Evolutionary conservation across 768 basidiomycete species (phyloP).

Genomic region (Xerocomellus chrysenteron): DNA sequence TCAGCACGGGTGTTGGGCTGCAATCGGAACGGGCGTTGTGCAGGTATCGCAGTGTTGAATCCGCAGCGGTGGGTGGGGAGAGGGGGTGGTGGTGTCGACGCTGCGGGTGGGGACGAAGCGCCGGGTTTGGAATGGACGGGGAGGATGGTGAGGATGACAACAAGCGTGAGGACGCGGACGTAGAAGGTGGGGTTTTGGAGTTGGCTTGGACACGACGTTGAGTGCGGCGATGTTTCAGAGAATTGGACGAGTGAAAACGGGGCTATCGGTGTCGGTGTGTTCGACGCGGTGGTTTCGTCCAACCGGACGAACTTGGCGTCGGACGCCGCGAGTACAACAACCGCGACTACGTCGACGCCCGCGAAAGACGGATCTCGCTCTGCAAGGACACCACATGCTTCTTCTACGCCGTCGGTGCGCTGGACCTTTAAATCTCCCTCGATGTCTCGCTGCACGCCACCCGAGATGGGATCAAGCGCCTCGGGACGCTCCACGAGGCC

Average conservation of each 20-base stretch:
- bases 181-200: not conserved
- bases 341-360: not conserved
- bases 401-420: slow-evolving; percentile 13
- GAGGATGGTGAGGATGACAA: slow-evolving; percentile 48
- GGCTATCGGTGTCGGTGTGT: not conserved
- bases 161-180: slow-evolving; percentile 13
- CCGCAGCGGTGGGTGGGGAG: slow-evolving; percentile 79
- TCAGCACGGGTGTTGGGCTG: slow-evolving; percentile 63
- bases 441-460: slow-evolving; percentile 90
- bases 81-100: not conserved
- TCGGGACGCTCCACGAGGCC: slow-evolving; percentile 92
- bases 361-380: not conserved
- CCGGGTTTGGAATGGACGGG: slow-evolving; percentile 29
- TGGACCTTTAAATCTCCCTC: slow-evolving; percentile 89
- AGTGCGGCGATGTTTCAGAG: slow-evolving; percentile 23
- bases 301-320: not conserved
- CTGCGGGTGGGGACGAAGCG: not conserved
- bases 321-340: not conserved
- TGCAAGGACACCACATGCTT: not conserved
- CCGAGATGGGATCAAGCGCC: slow-evolving; percentile 87
- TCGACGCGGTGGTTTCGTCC: not conserved
- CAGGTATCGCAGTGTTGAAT: slow-evolving; percentile 86
- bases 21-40: slow-evolving; percentile 70
- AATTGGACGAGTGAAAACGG: not conserved
- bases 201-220: slow-evolving; percentile 17